Evolutionary conservation across 257 asterid genomes (phyloP).

Genomic region (Prunella vulgaris): DNA sequence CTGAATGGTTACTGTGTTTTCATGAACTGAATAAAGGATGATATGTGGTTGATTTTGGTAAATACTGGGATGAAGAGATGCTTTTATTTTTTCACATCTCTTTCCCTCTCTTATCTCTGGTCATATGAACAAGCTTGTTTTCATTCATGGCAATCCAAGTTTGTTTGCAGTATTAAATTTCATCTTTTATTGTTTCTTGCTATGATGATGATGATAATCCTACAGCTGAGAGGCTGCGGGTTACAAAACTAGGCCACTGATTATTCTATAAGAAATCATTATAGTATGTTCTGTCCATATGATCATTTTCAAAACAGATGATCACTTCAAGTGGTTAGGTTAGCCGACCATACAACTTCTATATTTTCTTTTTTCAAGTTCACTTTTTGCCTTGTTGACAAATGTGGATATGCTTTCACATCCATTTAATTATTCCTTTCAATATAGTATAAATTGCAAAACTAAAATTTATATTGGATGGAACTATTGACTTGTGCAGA

Average conservation of each 20-base stretch:
- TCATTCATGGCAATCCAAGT: conserved; percentile 7
- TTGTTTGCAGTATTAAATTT: not conserved
- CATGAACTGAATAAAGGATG: conserved; percentile 30
- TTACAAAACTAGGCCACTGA: not conserved
- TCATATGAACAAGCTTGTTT: no score
- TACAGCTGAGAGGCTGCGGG: not conserved
- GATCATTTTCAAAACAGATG: not conserved
- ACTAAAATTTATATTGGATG: no score
- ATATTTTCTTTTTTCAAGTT: not conserved
- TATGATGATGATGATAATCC: not conserved
- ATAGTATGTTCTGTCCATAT: not conserved
- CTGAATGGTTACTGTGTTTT: not conserved
- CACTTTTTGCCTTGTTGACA: not conserved
- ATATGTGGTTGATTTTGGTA: conserved; percentile 16
- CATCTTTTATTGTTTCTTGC: not conserved
- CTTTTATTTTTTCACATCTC: conserved; percentile 27
- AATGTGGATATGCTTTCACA: not conserved
- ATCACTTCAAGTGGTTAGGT: not conserved
- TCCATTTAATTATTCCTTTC: not conserved
- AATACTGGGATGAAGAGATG: conserved; percentile 30
- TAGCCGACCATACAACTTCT: conserved; percentile 5
- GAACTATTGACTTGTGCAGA: no score
- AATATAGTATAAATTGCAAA: no score
- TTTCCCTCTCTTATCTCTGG: conserved; percentile 23
- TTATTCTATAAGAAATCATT: not conserved